Conservation (phyloP, 2,329 filamentous ascomycete genomes). For the Lachnellula arida region DNA sequence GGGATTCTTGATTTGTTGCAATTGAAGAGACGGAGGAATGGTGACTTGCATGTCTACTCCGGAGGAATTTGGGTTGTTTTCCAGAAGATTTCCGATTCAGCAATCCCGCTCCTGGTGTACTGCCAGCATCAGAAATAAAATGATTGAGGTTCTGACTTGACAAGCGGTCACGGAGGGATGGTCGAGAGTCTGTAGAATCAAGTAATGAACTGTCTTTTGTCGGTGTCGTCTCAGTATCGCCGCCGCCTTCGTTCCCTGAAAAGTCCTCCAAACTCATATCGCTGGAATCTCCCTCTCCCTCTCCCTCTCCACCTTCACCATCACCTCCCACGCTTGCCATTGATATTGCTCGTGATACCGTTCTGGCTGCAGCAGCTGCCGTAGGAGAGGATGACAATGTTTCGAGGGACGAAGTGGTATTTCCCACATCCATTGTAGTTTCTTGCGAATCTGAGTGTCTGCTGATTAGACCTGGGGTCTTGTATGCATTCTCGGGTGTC, state of each 20-base stretch:
- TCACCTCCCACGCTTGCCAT: slow-evolving; percentile 34
- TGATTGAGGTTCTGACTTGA: slow-evolving; percentile 33
- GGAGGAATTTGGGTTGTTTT: slow-evolving; percentile 52
- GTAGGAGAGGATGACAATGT: slow-evolving; percentile 53
- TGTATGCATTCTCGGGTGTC: slow-evolving; percentile 25
- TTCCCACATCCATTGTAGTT: slow-evolving; percentile 24
- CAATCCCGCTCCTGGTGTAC: slow-evolving; percentile 43
- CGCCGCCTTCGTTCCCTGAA: slow-evolving; percentile 11
- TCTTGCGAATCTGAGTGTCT: slow-evolving; percentile 13
- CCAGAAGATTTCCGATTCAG: slow-evolving; percentile 34
- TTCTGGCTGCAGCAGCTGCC: slow-evolving; percentile 49
- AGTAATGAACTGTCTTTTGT: slow-evolving; percentile 10
- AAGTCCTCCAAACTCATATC: slow-evolving; percentile 12
- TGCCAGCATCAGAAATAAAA: slow-evolving; percentile 39
- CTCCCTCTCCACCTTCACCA: slow-evolving; percentile 8
- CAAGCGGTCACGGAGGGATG: slow-evolving; percentile 30
- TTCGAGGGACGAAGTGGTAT: slow-evolving; percentile 49
- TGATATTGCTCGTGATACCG: slow-evolving; percentile 48
- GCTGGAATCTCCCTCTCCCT: neutral
- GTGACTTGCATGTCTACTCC: slow-evolving; percentile 50
- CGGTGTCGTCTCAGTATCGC: slow-evolving; percentile 23
- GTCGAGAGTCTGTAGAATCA: slow-evolving; percentile 20
- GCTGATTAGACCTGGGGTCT: slow-evolving; percentile 20
- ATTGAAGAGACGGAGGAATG: slow-evolving; percentile 58
- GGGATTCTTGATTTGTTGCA: slow-evolving; percentile 47